Evolutionary conservation across 148 eudicot species (phyloP), one percentile per base, ranked within the genome.

Genomic region (Bassia scoparia): DNA sequence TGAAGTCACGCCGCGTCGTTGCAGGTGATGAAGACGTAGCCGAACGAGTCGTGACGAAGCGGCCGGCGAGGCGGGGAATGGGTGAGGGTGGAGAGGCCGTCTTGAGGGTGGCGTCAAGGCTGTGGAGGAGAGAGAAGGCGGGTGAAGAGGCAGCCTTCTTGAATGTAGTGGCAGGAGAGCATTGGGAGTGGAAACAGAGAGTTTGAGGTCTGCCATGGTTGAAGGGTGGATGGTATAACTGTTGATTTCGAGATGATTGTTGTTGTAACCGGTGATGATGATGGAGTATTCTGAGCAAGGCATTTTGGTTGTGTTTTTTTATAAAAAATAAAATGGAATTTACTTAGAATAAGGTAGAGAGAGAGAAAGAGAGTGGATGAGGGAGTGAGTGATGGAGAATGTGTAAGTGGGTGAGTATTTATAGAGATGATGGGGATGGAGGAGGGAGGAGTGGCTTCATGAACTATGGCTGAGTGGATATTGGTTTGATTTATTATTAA

Each of bases 91-190:
- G 97, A 75, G 34, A 91, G 87, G 4, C 69, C 63, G 4, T 50
- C 37, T 46, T 83, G 56, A 92, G 75, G 55, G 74, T 77, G 14
- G 86, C 7, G 18, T 14, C 0, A 87, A 69, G 2, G 58, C 5
- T 1, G 67, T 1, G 9, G 67, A 16, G 23, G 82, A 48, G 49
- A 68, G 20, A 76, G 83, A 0, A 88, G 89, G 49, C 63, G 74
- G 2, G 89, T 73, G 74, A 88, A 87, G 24, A 92, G 81, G 54
- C 79, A 35, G 68, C 97, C 97, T 31, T 92, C 89, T 61, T 92
- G 97, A 61, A 92, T 92, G 87, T 92, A 92, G 30, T 92, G 95
- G 53, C 97, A 92, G 9, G 97, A 87, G 18, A 92, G 83, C 97
- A 92, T 92, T 0, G 94, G 92, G 13, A 91, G 86, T 94, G 5